A percentile compares a stretch with the other conserved stretches of the same genome.
Evolutionary conservation across 768 basidiomycete genomes (phyloP).

Genomic region (Ramaria sp.): DNA sequence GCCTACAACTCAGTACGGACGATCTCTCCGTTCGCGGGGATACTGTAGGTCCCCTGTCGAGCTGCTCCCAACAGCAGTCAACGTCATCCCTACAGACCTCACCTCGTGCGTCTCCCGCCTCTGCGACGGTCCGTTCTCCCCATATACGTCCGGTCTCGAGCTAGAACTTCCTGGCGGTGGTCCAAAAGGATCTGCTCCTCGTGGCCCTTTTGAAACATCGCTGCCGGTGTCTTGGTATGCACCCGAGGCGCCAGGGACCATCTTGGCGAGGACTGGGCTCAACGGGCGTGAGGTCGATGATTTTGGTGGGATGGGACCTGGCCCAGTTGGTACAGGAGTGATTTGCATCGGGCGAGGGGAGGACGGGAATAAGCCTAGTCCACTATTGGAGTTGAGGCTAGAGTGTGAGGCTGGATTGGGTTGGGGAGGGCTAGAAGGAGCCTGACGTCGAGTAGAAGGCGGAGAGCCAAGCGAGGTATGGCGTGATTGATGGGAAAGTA

Average conservation of each 20-base stretch:
- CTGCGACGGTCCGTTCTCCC: background rate
- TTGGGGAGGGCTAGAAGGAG: background rate
- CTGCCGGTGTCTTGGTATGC: background rate
- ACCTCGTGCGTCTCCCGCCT: background rate
- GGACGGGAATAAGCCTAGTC: background rate
- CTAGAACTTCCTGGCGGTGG: background rate
- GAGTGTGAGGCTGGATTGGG: background rate
- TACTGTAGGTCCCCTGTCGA: background rate
- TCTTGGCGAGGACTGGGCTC: slow-evolving; percentile 5
- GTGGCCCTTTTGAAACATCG: background rate
- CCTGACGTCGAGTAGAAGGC: background rate
- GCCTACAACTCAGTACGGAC: background rate
- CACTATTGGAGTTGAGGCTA: background rate
- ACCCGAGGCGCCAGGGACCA: slow-evolving; percentile 1
- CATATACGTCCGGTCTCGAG: background rate
- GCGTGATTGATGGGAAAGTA: background rate
- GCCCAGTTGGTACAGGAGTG: slow-evolving; percentile 3
- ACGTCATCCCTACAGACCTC: background rate
- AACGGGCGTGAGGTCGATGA: slow-evolving; percentile 5
- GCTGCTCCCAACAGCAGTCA: slow-evolving; percentile 5
- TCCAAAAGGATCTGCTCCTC: background rate
- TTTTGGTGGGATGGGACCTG: background rate
- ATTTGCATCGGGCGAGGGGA: slow-evolving; percentile 8
- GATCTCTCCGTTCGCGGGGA: slow-evolving; percentile 5
- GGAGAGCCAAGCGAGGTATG: slow-evolving; percentile 1